Evolutionary conservation across 2,329 filamentous ascomycete genomes (phyloP).

Genomic region (Helicocarpus griseus): DNA sequence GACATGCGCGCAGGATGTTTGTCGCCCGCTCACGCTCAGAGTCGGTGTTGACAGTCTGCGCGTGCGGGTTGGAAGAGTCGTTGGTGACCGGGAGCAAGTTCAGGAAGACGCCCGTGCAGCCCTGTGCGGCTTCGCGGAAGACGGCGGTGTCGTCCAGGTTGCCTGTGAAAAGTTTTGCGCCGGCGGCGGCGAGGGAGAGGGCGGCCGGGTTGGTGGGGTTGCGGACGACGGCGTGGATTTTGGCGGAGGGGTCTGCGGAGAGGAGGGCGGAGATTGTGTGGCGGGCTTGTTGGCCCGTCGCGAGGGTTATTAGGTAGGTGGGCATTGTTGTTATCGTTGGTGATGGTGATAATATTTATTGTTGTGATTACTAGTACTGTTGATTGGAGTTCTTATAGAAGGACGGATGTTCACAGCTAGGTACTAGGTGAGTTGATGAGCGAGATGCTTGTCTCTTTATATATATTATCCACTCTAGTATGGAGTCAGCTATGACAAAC

Average conservation of each 20-base stretch:
- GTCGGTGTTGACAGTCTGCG: background rate
- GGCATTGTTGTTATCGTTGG: too few relatives aligned
- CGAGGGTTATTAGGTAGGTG: background rate
- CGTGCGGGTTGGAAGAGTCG: background rate
- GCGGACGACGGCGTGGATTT: background rate
- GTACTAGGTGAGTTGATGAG: too few relatives aligned
- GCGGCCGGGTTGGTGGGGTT: background rate
- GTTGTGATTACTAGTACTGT: too few relatives aligned
- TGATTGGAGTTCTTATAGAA: too few relatives aligned
- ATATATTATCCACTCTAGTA: too few relatives aligned
- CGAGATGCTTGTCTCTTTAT: too few relatives aligned
- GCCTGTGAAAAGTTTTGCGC: background rate
- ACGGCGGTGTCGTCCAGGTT: background rate
- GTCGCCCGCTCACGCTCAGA: background rate
- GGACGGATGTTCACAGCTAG: too few relatives aligned
- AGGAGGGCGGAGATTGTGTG: background rate
- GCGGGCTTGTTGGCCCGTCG: background rate
- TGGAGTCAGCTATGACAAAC: too few relatives aligned
- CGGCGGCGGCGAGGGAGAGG: background rate
- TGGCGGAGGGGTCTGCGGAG: background rate
- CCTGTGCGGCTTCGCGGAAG: background rate
- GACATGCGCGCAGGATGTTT: background rate
- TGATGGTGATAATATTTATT: too few relatives aligned
- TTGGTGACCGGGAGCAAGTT: background rate
- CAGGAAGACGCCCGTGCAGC: background rate